These are phyloP conservation scores for Dictyostelium purpureum DNA, from an alignment of 78 protist genomes.

Conservation along the genomic window DNA sequence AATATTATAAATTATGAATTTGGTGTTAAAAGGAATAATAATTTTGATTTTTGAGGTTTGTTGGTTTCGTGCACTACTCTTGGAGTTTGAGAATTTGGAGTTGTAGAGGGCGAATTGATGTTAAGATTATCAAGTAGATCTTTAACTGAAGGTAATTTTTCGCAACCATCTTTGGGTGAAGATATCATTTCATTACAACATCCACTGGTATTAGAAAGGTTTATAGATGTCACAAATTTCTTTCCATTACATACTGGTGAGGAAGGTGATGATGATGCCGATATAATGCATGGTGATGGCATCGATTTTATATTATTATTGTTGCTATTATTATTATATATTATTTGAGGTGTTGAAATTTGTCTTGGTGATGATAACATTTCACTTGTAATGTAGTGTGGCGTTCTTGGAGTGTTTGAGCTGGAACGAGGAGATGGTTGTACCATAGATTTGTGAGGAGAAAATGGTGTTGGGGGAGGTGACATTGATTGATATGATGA, in stretches of 20 bases:
- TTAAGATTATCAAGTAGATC: conserved; percentile 8
- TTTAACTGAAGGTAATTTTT: conserved; percentile 35
- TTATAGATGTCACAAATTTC: no score
- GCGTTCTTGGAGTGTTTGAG: no score
- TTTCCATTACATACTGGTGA: no score
- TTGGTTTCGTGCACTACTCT: no score
- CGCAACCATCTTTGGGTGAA: no score
- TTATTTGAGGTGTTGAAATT: neutral
- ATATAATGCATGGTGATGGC: neutral
- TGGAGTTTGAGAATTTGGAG: no score
- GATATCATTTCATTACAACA: no score
- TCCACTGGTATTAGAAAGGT: no score
- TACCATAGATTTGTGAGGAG: neutral
- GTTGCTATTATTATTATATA: neutral
- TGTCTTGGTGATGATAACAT: neutral
- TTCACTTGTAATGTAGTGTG: no score
- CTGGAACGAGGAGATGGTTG: neutral
- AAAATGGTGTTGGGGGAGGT: neutral
- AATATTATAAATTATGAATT: no score
- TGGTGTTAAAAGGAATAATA: neutral
- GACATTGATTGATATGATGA: neutral
- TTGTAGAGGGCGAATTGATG: no score
- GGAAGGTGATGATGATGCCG: neutral
- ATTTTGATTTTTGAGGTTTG: conserved; percentile 1
- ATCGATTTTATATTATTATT: neutral